A percentile compares a stretch with the other conserved stretches of the same genome.
These are phyloP conservation scores for Puccinia hordei DNA, from an alignment of 1,284 basidiomycete species.

Conservation along the genomic window DNA sequence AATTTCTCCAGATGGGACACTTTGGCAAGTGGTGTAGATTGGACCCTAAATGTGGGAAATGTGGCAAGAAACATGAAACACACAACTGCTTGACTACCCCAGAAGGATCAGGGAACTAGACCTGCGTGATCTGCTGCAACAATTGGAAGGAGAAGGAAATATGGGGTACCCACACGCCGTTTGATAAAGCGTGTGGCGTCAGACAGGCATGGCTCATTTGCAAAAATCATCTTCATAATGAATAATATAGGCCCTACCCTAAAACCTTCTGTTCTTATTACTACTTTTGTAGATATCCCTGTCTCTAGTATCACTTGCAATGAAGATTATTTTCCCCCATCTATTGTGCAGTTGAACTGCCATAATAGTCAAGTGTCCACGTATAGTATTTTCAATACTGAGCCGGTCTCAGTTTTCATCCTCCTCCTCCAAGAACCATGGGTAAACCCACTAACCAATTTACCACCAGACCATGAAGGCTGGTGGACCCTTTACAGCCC, in stretches of 20 bases:
- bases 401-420: too few relatives aligned
- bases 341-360: slow-evolving; percentile 6
- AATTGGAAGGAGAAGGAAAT: not conserved
- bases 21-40: not conserved
- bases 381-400: too few relatives aligned
- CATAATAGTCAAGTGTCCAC: slow-evolving; percentile 10
- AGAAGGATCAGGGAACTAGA: too few relatives aligned
- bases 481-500: too few relatives aligned
- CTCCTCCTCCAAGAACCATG: too few relatives aligned
- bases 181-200: slow-evolving; percentile 2
- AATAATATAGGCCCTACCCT: slow-evolving; percentile 6
- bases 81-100: not conserved
- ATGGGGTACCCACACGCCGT: not conserved
- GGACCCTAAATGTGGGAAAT: not conserved
- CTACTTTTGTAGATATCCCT: not conserved
- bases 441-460: too few relatives aligned
- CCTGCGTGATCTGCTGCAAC: not conserved
- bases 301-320: not conserved
- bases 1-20: too few relatives aligned
- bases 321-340: not conserved
- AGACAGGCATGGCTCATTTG: not conserved
- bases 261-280: not conserved
- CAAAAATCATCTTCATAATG: not conserved
- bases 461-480: too few relatives aligned
- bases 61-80: not conserved